Conservation (phyloP, 352 stramenopile genomes). For the Pythium sukuiense region DNA sequence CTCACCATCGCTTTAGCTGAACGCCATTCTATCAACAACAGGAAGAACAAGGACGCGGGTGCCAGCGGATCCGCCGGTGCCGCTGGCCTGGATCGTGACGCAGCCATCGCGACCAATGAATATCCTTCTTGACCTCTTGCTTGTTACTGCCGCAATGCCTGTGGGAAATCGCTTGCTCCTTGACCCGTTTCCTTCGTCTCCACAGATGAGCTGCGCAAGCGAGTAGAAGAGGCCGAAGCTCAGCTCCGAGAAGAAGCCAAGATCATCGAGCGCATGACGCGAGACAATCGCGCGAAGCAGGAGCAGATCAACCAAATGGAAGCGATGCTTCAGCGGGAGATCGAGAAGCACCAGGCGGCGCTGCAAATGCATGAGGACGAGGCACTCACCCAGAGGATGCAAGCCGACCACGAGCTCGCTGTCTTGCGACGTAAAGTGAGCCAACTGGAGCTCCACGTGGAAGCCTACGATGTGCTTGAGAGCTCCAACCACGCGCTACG, state of each 20-base stretch:
- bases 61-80: not conserved
- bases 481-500: conserved; percentile 53
- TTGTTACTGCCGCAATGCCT: too few relatives aligned
- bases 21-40: conserved; percentile 29
- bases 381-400: conserved; percentile 50
- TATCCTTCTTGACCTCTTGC: conserved; percentile 40
- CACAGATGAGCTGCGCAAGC: conserved; percentile 68
- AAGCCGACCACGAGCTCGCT: conserved; percentile 62
- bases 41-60: conserved; percentile 1
- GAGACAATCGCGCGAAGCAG: conserved; percentile 71
- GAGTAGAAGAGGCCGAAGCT: conserved; percentile 70
- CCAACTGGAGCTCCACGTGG: conserved; percentile 67
- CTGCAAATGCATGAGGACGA: conserved; percentile 64
- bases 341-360: conserved; percentile 59
- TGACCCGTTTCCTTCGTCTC: conserved; percentile 4
- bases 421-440: conserved; percentile 54
- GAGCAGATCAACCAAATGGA: conserved; percentile 76
- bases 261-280: conserved; percentile 80
- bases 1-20: too few relatives aligned
- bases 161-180: conserved; percentile 13
- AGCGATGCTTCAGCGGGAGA: conserved; percentile 53
- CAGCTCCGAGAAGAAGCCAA: conserved; percentile 78
- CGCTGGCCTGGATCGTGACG: conserved; percentile 29
- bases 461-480: conserved; percentile 70
- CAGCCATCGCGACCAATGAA: conserved; percentile 71